These are phyloP conservation scores for Candida boidinii DNA, from an alignment of 805 yeast species.

Conservation along the genomic window DNA sequence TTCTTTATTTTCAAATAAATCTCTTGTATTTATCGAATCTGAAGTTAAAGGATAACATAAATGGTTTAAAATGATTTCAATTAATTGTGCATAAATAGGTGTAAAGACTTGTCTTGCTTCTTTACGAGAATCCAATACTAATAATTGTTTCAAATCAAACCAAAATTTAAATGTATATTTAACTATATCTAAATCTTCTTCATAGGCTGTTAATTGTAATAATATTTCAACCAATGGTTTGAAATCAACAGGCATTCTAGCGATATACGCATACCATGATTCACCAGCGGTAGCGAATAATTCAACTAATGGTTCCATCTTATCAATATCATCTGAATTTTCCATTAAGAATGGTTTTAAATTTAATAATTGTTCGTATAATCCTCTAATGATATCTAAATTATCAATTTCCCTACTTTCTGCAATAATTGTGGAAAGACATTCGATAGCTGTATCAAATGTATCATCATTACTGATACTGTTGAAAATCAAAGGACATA, in stretches of 20 bases:
- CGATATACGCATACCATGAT: conserved; percentile 85
- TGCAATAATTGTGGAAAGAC: conserved; percentile 68
- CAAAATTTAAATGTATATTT: conserved; percentile 90
- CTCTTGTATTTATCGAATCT: conserved; percentile 26
- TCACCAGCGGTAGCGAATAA: conserved; percentile 90
- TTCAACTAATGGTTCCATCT: conserved; percentile 61
- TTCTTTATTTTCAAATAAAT: conserved; percentile 57
- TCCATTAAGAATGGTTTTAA: conserved; percentile 45
- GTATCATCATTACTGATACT: conserved; percentile 50
- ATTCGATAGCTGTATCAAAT: conserved; percentile 81
- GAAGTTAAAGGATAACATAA: conserved; percentile 59
- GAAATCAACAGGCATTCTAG: conserved; percentile 61
- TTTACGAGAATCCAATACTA: conserved; percentile 50
- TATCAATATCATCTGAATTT: conserved; percentile 51
- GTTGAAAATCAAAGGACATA: conserved; percentile 61
- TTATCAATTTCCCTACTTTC: conserved; percentile 78
- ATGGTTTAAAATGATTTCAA: conserved; percentile 55
- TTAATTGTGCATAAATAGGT: conserved; percentile 50
- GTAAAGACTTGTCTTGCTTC: conserved; percentile 40
- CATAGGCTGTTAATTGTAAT: conserved; percentile 60
- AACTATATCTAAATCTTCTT: conserved; percentile 81
- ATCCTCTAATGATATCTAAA: conserved; percentile 49
- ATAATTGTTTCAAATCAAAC: conserved; percentile 70
- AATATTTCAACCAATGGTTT: conserved; percentile 67
- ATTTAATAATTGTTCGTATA: conserved; percentile 60